A percentile compares a stretch with the other conserved stretches of the same genome.
These are phyloP conservation scores for Solanum sejunctum DNA, from an alignment of 257 asterid genomes.

Conservation along the genomic window DNA sequence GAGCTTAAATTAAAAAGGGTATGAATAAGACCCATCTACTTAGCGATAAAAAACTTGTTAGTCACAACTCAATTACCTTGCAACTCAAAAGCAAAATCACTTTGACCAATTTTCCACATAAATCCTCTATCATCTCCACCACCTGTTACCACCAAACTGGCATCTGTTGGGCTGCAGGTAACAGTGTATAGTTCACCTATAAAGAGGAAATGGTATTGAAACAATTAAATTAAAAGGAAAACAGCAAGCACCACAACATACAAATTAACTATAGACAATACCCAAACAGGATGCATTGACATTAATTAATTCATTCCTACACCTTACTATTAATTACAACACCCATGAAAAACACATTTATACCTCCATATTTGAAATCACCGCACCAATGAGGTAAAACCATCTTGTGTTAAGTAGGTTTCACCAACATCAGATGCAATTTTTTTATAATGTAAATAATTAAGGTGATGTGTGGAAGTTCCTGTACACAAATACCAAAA, in stretches of 20 bases:
- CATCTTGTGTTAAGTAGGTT: background rate
- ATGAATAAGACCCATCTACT: background rate
- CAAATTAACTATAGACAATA: background rate
- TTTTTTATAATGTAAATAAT: background rate
- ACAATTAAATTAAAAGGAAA: background rate
- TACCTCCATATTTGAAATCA: background rate
- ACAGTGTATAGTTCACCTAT: conserved; percentile 69
- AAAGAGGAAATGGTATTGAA: background rate
- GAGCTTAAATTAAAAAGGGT: conserved; percentile 1
- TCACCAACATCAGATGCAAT: background rate
- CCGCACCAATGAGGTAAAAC: background rate
- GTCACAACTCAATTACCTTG: conserved; percentile 31
- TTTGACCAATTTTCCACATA: conserved; percentile 62
- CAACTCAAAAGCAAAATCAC: conserved; percentile 73
- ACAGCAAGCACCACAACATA: background rate
- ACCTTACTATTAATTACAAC: background rate
- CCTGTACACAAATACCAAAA: background rate
- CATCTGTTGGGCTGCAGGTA: conserved; percentile 78
- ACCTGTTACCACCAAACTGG: conserved; percentile 80
- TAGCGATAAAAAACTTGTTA: background rate
- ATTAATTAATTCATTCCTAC: background rate
- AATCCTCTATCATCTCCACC: conserved; percentile 96
- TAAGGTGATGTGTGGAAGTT: background rate
- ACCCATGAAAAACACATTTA: background rate
- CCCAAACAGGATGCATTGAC: background rate